Evolutionary conservation across 306 rosid genomes (phyloP).

Genomic region (Macrotyloma uniflorum): DNA sequence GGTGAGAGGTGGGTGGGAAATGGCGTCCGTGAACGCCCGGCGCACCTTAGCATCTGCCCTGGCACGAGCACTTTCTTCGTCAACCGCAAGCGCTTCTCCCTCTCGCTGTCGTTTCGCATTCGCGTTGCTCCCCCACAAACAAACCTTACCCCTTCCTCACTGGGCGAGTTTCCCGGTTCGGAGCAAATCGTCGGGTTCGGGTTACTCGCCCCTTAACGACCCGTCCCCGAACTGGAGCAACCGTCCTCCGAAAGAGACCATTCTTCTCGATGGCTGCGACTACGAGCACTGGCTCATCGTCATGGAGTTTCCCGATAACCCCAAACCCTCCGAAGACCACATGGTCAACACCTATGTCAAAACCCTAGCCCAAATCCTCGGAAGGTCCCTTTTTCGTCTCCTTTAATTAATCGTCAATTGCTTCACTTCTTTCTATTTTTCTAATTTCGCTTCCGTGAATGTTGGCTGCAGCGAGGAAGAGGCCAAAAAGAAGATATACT

Average conservation of each 20-base stretch:
- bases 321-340: conserved; percentile 82
- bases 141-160: conserved; percentile 34
- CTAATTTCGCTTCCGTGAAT: background rate
- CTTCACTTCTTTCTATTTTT: background rate
- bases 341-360: conserved; percentile 78
- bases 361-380: conserved; percentile 76
- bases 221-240: conserved; percentile 93
- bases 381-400: conserved; percentile 56
- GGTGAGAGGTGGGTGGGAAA: conserved; percentile 21
- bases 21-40: conserved; percentile 69
- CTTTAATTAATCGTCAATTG: background rate
- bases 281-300: conserved; percentile 94
- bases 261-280: conserved; percentile 93
- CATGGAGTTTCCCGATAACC: conserved; percentile 68
- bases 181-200: conserved; percentile 62
- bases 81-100: conserved; percentile 46
- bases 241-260: conserved; percentile 87
- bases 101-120: conserved; percentile 52
- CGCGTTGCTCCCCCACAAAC: conserved; percentile 47
- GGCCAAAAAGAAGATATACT: conserved; percentile 91
- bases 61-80: conserved; percentile 43
- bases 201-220: conserved; percentile 80
- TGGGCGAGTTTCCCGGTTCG: conserved; percentile 45
- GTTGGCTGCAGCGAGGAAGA: conserved; percentile 72
- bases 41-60: conserved; percentile 60